Conservation (phyloP, 2,329 filamentous ascomycete genomes). For the Phialocephala subalpina region DNA sequence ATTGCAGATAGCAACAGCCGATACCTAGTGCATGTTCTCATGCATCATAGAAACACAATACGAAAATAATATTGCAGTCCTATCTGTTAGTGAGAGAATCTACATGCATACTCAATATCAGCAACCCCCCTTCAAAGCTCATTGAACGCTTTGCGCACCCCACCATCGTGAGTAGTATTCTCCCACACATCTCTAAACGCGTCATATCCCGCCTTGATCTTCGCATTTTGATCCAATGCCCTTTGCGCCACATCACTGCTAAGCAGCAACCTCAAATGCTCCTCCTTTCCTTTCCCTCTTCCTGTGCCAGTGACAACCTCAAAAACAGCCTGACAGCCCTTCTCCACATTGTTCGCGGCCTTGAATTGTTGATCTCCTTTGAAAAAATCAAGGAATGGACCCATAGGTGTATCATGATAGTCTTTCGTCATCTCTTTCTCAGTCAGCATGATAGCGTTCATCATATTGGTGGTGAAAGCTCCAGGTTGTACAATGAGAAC, state of each 20-base stretch:
- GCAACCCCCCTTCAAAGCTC: not conserved
- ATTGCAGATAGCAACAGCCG: too few relatives aligned
- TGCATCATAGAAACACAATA: too few relatives aligned
- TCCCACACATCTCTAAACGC: constrained; percentile 30
- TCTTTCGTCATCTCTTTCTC: constrained; percentile 44
- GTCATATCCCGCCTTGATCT: constrained; percentile 3
- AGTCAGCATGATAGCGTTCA: constrained; percentile 51
- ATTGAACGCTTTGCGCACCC: constrained; percentile 13
- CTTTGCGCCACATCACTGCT: constrained; percentile 47
- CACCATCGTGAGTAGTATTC: constrained; percentile 30
- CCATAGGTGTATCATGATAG: constrained; percentile 37
- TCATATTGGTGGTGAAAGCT: constrained; percentile 47
- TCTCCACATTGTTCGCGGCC: constrained; percentile 51
- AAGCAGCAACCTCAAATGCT: constrained; percentile 50
- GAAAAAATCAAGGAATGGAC: constrained; percentile 42
- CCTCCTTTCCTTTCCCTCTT: constrained; percentile 47
- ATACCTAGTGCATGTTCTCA: too few relatives aligned
- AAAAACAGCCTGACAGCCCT: constrained; percentile 54
- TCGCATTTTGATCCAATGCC: constrained; percentile 1
- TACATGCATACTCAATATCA: not conserved
- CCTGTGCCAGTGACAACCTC: constrained; percentile 53
- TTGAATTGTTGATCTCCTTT: constrained; percentile 26
- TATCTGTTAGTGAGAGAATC: not conserved
- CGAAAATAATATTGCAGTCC: not conserved
- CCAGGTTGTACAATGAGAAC: constrained; percentile 54